Conservation (phyloP, 2,329 filamentous ascomycete species). For the Lasiodiplodia citricola region DNA sequence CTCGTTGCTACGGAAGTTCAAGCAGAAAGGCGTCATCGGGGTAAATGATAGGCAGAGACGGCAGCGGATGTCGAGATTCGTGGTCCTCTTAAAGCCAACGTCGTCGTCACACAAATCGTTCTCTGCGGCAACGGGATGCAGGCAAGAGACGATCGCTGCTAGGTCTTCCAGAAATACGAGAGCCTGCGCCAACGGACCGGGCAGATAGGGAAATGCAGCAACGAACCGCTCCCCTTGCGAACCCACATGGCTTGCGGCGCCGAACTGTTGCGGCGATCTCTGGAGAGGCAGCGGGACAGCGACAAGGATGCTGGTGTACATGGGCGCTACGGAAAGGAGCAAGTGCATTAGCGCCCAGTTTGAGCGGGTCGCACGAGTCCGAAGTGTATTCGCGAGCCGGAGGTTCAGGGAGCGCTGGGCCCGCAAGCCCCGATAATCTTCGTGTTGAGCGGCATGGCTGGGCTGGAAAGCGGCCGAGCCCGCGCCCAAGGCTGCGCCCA, state of each 20-base stretch:
- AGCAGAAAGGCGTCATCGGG: not conserved
- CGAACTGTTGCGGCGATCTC: not conserved
- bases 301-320: not conserved
- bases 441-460: conserved; percentile 11
- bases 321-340: not conserved
- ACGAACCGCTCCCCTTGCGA: conserved; percentile 6
- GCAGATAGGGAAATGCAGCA: not conserved
- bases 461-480: not conserved
- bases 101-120: not conserved
- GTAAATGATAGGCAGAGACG: conserved; percentile 1
- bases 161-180: not conserved
- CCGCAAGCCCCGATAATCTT: conserved; percentile 2
- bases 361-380: conserved; percentile 6
- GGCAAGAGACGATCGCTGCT: conserved; percentile 2
- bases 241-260: conserved; percentile 5
- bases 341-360: conserved; percentile 18
- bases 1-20: not conserved
- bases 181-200: not conserved
- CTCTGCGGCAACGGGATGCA: conserved; percentile 10
- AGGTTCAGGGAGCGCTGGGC: not conserved
- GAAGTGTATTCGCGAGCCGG: not conserved
- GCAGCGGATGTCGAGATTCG: not conserved
- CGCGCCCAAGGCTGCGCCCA: not conserved
- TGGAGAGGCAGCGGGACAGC: conserved; percentile 3
- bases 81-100: conserved; percentile 3